Percentiles rank a stretch among this genome's conserved stretches.
Evolutionary conservation across 257 asterid species (phyloP).

Genomic region (Gynochthodes officinalis): DNA sequence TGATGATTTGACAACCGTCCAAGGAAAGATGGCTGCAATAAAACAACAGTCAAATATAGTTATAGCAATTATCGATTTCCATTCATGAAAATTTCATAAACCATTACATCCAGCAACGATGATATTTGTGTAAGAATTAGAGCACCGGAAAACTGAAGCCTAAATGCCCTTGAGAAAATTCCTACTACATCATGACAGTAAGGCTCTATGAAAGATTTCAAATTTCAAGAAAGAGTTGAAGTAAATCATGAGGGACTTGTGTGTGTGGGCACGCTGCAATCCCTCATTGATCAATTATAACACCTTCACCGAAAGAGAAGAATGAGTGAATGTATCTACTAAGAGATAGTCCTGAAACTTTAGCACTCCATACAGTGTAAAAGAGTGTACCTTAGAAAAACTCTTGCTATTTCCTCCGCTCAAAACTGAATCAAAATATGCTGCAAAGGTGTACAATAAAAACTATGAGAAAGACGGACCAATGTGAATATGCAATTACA

Average conservation of each 20-base stretch:
- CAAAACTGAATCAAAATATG: constrained; percentile 65
- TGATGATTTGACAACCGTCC: constrained; percentile 61
- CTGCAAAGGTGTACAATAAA: constrained; percentile 44
- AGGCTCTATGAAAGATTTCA: not conserved
- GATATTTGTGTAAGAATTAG: not conserved
- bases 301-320: not conserved
- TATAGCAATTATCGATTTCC: not conserved
- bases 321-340: not conserved
- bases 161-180: not conserved
- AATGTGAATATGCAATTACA: not conserved
- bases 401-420: constrained; percentile 46
- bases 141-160: not conserved
- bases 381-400: constrained; percentile 59
- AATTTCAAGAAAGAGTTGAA: not conserved
- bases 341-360: not conserved
- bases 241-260: not conserved
- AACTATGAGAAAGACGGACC: constrained; percentile 15
- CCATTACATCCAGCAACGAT: not conserved
- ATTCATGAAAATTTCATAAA: not conserved
- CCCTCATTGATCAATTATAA: not conserved
- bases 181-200: not conserved
- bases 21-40: constrained; percentile 79
- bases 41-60: not conserved
- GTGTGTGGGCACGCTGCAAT: not conserved
- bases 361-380: not conserved